A percentile compares a stretch with the other conserved stretches of the same genome.
phyloP scores from a whole-genome alignment of 169 alveolate species.

The Plasmodium gonderi region DNA sequence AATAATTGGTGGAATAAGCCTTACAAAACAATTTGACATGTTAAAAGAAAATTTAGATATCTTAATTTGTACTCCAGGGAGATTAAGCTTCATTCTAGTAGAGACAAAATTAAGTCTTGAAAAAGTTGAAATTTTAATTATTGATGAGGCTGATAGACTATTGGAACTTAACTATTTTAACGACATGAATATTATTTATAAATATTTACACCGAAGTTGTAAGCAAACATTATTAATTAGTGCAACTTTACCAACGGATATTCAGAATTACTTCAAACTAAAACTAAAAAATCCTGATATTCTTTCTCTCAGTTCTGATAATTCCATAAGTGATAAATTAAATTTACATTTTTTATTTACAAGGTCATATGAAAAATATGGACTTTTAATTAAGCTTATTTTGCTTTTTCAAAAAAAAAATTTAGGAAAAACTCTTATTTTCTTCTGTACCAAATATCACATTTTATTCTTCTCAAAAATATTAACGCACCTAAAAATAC shows the following conservation, averaged over 20 bases:
- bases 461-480: conserved; percentile 88
- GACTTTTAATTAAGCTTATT: conserved; percentile 87
- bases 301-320: conserved; percentile 89
- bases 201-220: conserved; percentile 83
- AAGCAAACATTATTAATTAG: conserved; percentile 92
- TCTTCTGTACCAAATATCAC: conserved; percentile 92
- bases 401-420: conserved; percentile 74
- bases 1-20: conserved; percentile 95
- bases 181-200: conserved; percentile 87
- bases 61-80: conserved; percentile 96
- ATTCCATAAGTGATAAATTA: conserved; percentile 85
- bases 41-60: conserved; percentile 95
- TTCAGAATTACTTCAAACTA: conserved; percentile 91
- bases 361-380: conserved; percentile 89
- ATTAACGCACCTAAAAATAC: conserved; percentile 80
- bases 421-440: conserved; percentile 87
- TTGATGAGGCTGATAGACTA: conserved; percentile 97
- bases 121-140: conserved; percentile 90
- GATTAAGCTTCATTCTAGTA: conserved; percentile 93
- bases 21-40: conserved; percentile 93
- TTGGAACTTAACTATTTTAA: conserved; percentile 95
- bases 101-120: conserved; percentile 91
- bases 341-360: conserved; percentile 76
- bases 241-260: conserved; percentile 95
- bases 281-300: conserved; percentile 93